phyloP scores from a whole-genome alignment of 352 stramenopile species.

The Phytophthora meadii region DNA sequence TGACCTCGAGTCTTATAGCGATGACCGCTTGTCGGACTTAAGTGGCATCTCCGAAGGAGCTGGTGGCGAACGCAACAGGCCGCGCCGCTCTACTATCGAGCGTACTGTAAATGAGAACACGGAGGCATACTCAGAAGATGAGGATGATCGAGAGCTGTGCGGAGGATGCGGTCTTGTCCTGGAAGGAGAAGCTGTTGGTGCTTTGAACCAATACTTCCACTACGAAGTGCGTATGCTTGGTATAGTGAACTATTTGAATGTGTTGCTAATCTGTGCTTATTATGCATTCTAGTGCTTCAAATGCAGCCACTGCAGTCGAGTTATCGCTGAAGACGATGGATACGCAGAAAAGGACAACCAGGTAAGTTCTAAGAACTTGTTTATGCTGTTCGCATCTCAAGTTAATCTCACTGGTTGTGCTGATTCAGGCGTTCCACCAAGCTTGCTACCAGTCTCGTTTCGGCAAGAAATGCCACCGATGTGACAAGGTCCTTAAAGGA shows the following conservation, averaged over 20 bases:
- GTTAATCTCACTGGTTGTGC: constrained; percentile 9
- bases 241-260: too few relatives aligned
- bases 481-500: constrained; percentile 79
- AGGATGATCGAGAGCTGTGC: constrained; percentile 77
- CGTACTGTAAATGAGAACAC: constrained; percentile 43
- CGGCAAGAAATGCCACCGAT: constrained; percentile 83
- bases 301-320: constrained; percentile 72
- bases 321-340: constrained; percentile 81
- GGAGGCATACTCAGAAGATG: constrained; percentile 63
- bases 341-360: constrained; percentile 86
- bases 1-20: constrained; percentile 67
- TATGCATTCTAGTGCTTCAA: constrained; percentile 72
- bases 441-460: constrained; percentile 80
- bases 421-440: constrained; percentile 74
- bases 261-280: background rate
- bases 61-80: constrained; percentile 22
- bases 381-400: background rate
- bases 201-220: constrained; percentile 85
- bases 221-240: constrained; percentile 56
- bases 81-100: constrained; percentile 38
- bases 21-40: constrained; percentile 62
- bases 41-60: constrained; percentile 63
- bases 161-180: constrained; percentile 73
- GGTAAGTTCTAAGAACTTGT: constrained; percentile 31
- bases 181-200: constrained; percentile 82